Percentiles rank a stretch among this genome's conserved stretches.
Evolutionary conservation across 768 basidiomycete species (phyloP).

Genomic region (Hypsizygus marmoreus): DNA sequence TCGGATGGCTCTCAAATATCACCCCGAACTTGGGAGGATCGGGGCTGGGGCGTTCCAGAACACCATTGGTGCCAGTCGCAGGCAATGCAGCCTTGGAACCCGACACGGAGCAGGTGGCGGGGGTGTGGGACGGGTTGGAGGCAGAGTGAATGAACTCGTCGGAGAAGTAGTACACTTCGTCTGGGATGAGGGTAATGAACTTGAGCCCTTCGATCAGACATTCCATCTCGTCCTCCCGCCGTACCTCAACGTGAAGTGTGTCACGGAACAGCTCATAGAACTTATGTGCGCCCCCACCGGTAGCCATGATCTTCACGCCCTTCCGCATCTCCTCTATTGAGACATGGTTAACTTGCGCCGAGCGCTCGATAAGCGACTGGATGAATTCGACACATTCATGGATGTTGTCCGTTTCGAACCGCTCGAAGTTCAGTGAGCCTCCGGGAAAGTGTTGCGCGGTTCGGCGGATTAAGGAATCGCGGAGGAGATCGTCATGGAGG

Average conservation of each 20-base stretch:
- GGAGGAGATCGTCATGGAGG: constrained; percentile 48
- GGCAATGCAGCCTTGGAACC: constrained; percentile 19
- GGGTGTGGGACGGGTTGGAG: constrained; percentile 17
- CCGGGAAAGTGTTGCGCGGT: constrained; percentile 88
- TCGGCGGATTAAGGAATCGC: constrained; percentile 67
- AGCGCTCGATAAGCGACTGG: constrained; percentile 80
- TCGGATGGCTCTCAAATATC: constrained; percentile 80
- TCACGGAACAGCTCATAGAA: constrained; percentile 83
- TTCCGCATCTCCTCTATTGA: constrained; percentile 88
- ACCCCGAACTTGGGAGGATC: constrained; percentile 89
- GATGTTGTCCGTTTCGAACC: constrained; percentile 93
- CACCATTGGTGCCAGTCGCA: constrained; percentile 5
- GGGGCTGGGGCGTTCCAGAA: constrained; percentile 83
- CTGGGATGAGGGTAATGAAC: constrained; percentile 93
- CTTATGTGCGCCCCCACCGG: constrained; percentile 95
- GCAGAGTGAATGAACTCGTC: constrained; percentile 88
- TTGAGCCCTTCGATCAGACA: constrained; percentile 95
- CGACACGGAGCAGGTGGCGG: constrained; percentile 15
- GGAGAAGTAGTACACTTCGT: constrained; percentile 98
- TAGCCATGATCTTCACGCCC: constrained; percentile 96
- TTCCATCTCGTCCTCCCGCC: constrained; percentile 97
- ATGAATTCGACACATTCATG: constrained; percentile 85
- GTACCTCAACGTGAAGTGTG: constrained; percentile 81
- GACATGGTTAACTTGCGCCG: constrained; percentile 84
- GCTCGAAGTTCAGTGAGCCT: constrained; percentile 95